Conservation (phyloP, 225 moss, liverwort and hornwort genomes). For the Bryoerythrophyllum caledonicum region DNA sequence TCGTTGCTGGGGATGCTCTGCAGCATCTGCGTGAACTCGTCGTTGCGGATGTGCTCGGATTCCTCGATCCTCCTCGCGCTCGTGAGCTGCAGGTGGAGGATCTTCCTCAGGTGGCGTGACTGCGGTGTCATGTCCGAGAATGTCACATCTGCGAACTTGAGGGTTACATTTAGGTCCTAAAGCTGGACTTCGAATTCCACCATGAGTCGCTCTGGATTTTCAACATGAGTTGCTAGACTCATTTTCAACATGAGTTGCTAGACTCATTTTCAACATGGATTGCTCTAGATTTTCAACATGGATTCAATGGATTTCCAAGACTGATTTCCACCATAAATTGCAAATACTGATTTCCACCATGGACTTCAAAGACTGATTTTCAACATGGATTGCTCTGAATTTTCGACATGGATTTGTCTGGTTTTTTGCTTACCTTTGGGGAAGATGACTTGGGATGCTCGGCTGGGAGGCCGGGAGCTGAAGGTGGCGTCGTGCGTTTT, state of each 20-base stretch:
- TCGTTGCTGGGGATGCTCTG: slow-evolving; percentile 23
- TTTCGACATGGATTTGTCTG: too few relatives aligned
- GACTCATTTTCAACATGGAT: too few relatives aligned
- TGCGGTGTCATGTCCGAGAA: slow-evolving; percentile 31
- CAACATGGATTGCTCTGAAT: too few relatives aligned
- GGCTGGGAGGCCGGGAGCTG: slow-evolving; percentile 24
- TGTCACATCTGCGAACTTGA: slow-evolving; percentile 29
- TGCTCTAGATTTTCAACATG: too few relatives aligned
- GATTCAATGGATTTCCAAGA: too few relatives aligned
- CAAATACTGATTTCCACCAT: too few relatives aligned
- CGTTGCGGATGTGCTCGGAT: slow-evolving; percentile 28
- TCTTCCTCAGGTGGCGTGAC: slow-evolving; percentile 36
- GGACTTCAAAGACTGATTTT: too few relatives aligned
- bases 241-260: too few relatives aligned
- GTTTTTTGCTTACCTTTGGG: slow-evolving; percentile 21
- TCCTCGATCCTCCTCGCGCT: slow-evolving; percentile 26
- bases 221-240: too few relatives aligned
- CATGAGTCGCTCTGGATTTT: too few relatives aligned
- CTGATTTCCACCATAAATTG: too few relatives aligned
- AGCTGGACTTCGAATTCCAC: too few relatives aligned
- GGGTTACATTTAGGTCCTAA: background rate
- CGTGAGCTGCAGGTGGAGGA: slow-evolving; percentile 31
- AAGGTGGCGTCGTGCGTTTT: slow-evolving; percentile 41
- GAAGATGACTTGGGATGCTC: slow-evolving; percentile 34
- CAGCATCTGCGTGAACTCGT: slow-evolving; percentile 38